Percentiles rank a stretch among this genome's conserved stretches.
These are phyloP conservation scores for Phytopythium kandeliae DNA, from an alignment of 352 stramenopile genomes.

Conservation along the genomic window DNA sequence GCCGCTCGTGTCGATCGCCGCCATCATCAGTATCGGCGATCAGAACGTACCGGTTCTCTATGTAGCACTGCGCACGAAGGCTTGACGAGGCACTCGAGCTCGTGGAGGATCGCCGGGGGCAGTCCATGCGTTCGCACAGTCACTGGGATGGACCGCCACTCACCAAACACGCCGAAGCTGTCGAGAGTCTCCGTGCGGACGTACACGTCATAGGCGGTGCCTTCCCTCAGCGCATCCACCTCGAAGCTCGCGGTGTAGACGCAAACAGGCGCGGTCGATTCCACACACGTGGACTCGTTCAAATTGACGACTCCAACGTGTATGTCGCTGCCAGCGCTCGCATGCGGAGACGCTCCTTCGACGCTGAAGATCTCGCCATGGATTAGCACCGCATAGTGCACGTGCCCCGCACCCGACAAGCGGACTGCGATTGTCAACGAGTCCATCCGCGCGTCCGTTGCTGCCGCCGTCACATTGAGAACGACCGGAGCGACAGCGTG, in stretches of 20 bases:
- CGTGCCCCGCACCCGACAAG: constrained; percentile 41
- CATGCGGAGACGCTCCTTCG: background rate
- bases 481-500: constrained; percentile 37
- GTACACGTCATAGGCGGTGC: constrained; percentile 68
- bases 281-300: constrained; percentile 1
- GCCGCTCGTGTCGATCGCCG: no score
- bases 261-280: background rate
- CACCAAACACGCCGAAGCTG: constrained; percentile 60
- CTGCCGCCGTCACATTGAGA: constrained; percentile 26
- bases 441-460: constrained; percentile 63
- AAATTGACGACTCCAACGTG: constrained; percentile 12
- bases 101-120: constrained; percentile 59
- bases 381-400: constrained; percentile 56
- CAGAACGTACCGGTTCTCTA: constrained; percentile 33
- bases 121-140: constrained; percentile 55
- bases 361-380: constrained; percentile 16
- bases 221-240: constrained; percentile 44
- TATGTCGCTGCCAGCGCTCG: background rate
- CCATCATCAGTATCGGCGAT: background rate
- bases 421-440: constrained; percentile 44
- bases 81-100: constrained; percentile 37
- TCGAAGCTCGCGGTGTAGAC: constrained; percentile 24
- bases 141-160: constrained; percentile 47
- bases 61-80: constrained; percentile 44
- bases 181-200: constrained; percentile 67